Conservation (phyloP, 352 stramenopile genomes). For the Pythium monospermum region DNA sequence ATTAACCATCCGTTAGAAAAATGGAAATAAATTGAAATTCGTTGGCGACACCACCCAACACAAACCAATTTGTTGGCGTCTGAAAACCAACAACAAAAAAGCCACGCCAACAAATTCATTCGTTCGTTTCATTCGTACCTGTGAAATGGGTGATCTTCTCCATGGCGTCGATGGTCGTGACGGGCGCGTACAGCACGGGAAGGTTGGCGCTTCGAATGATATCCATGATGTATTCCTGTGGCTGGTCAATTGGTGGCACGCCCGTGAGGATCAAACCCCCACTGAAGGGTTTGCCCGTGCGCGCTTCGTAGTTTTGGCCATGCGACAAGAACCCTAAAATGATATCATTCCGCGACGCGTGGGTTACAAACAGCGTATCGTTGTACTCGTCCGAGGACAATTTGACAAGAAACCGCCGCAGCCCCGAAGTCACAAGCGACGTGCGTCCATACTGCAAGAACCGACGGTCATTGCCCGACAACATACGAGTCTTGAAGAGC, state of each 20-base stretch:
- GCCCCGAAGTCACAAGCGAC: constrained; percentile 82
- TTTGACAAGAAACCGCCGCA: constrained; percentile 80
- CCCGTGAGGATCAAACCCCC: constrained; percentile 88
- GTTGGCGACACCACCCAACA: not conserved
- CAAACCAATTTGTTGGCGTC: no score
- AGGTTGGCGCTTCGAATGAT: constrained; percentile 56
- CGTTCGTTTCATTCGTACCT: no score
- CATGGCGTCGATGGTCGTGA: constrained; percentile 78
- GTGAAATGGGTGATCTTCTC: constrained; percentile 78
- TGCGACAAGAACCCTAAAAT: constrained; percentile 86
- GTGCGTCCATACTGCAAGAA: constrained; percentile 78
- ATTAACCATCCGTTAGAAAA: not conserved
- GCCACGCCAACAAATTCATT: no score
- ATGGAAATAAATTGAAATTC: no score
- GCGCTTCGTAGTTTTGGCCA: constrained; percentile 66
- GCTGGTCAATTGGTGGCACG: constrained; percentile 63
- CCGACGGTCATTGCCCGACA: constrained; percentile 42
- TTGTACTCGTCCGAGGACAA: constrained; percentile 66
- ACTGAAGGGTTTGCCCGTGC: constrained; percentile 59
- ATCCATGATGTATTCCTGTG: constrained; percentile 74
- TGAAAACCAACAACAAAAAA: not conserved
- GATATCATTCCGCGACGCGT: constrained; percentile 88
- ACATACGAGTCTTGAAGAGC: constrained; percentile 71
- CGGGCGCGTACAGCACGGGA: constrained; percentile 72
- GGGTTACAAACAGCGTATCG: constrained; percentile 85